Percentiles rank a stretch among this genome's conserved stretches.
phyloP scores from a whole-genome alignment of 371 early-diverging fungal species.

The Mortierella polycephala region DNA sequence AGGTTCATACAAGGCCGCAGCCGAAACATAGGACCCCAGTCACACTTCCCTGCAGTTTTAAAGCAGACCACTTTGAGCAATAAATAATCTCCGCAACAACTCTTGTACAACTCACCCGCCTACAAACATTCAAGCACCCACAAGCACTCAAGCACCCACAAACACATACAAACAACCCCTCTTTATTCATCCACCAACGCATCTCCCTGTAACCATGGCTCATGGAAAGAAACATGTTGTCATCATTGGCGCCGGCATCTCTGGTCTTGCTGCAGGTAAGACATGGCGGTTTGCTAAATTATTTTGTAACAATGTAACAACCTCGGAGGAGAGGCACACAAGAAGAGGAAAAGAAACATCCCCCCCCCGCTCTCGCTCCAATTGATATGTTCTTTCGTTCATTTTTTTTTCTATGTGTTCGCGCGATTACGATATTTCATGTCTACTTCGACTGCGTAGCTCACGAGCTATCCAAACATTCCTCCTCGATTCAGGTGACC shows the following conservation, averaged over 20 bases:
- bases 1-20: too few species aligned
- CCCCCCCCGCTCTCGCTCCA: too few species aligned
- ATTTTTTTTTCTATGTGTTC: neutral
- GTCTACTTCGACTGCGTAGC: slow-evolving; percentile 19
- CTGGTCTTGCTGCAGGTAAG: slow-evolving; percentile 56
- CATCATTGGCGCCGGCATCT: slow-evolving; percentile 54
- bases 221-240: slow-evolving; percentile 39
- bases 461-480: slow-evolving; percentile 52
- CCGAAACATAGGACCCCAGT: too few species aligned
- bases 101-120: too few species aligned
- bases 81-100: too few species aligned
- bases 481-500: slow-evolving; percentile 53
- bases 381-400: neutral
- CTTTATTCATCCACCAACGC: too few species aligned
- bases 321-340: too few species aligned
- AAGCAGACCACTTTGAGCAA: too few species aligned
- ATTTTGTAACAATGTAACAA: neutral
- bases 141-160: too few species aligned
- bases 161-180: neutral
- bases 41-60: too few species aligned
- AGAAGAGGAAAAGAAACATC: too few species aligned
- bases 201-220: slow-evolving; percentile 12
- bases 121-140: too few species aligned
- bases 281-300: neutral
- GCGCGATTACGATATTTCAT: neutral